Conservation (phyloP, 345 rosid genomes). For the Camelina sativa region DNA sequence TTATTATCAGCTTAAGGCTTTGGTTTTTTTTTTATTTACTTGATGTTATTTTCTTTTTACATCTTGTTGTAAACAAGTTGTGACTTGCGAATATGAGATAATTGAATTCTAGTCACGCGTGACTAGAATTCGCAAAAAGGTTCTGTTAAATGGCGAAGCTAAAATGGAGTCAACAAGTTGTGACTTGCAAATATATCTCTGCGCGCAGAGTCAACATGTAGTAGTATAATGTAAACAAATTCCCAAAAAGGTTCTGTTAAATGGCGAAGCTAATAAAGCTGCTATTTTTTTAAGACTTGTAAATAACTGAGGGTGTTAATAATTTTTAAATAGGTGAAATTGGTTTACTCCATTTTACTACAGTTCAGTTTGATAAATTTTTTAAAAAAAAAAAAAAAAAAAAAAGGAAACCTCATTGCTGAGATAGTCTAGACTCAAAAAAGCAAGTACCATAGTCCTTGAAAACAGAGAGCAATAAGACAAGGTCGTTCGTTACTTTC, state of each 20-base stretch:
- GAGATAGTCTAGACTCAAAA: background rate
- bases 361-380: no score
- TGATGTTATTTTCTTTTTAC: constrained; percentile 1
- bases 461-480: constrained; percentile 36
- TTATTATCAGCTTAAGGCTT: constrained; percentile 1
- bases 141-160: background rate
- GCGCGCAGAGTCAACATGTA: background rate
- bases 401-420: background rate
- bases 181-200: background rate
- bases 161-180: no score
- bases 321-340: background rate
- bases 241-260: background rate
- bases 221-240: background rate
- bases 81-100: background rate
- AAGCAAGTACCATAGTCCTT: constrained; percentile 15
- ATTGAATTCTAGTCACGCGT: constrained; percentile 3
- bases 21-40: background rate
- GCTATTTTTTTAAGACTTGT: background rate
- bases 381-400: no score
- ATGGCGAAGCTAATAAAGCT: constrained; percentile 12
- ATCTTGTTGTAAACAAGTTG: background rate
- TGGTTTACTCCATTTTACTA: no score
- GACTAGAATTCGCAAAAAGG: background rate
- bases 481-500: constrained; percentile 39
- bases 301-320: background rate